phyloP scores from a whole-genome alignment of 352 stramenopile species.

The Phytophthora lateralis region DNA sequence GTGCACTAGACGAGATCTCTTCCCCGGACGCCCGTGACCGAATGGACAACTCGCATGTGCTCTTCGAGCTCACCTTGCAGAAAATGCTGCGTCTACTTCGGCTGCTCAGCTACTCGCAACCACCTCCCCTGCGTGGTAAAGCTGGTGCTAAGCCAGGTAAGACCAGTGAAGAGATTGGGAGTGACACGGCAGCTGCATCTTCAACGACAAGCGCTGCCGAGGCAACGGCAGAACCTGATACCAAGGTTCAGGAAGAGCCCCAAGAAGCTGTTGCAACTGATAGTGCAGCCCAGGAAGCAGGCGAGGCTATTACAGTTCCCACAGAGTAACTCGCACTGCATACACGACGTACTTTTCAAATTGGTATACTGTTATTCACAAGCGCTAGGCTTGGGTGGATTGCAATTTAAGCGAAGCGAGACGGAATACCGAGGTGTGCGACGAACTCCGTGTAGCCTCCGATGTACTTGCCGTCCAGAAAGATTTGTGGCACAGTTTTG shows the following conservation, averaged over 20 bases:
- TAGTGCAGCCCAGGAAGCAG: slow-evolving; percentile 8
- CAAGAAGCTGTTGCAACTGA: slow-evolving; percentile 6
- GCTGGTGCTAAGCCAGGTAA: slow-evolving; percentile 10
- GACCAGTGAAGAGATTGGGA: slow-evolving; percentile 3
- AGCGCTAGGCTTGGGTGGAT: neutral
- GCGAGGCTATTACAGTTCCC: slow-evolving; percentile 17
- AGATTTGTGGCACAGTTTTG: slow-evolving; percentile 85
- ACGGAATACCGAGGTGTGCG: slow-evolving; percentile 65
- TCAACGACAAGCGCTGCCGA: slow-evolving; percentile 14
- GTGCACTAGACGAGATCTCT: slow-evolving; percentile 63
- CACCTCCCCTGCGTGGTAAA: slow-evolving; percentile 13
- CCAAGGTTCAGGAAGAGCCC: slow-evolving; percentile 23
- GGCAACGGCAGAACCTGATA: slow-evolving; percentile 7
- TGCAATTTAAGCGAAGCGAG: slow-evolving; percentile 51
- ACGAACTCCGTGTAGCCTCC: slow-evolving; percentile 80
- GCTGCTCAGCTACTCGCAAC: slow-evolving; percentile 77
- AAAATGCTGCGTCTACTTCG: slow-evolving; percentile 75
- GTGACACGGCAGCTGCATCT: neutral
- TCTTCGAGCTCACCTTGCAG: slow-evolving; percentile 78
- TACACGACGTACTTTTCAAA: slow-evolving; percentile 18
- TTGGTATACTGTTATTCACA: slow-evolving; percentile 33
- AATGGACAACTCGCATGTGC: slow-evolving; percentile 80
- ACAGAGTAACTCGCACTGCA: slow-evolving; percentile 12
- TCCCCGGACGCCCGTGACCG: slow-evolving; percentile 72
- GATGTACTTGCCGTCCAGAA: slow-evolving; percentile 77